phyloP scores from a whole-genome alignment of 192 early-diverging fungal species.

The Podila minutissima region DNA sequence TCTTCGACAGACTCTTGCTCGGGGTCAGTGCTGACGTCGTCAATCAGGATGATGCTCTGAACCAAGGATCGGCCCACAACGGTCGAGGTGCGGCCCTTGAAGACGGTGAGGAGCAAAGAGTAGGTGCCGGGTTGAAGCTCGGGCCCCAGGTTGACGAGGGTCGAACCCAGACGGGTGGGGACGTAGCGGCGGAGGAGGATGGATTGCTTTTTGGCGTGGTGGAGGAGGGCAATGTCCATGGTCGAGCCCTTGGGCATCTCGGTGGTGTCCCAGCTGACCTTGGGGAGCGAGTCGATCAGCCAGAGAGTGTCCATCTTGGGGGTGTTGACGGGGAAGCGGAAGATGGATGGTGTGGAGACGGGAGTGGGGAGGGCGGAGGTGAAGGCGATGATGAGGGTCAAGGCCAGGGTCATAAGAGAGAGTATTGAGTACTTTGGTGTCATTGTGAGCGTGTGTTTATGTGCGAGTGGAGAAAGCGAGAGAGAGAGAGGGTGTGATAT shows the following conservation, averaged over 20 bases:
- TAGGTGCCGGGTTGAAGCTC: conserved; percentile 32
- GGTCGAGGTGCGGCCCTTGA: conserved; percentile 43
- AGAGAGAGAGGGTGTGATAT: not conserved
- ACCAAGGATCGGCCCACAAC: conserved; percentile 35
- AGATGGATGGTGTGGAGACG: not conserved
- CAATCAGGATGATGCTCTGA: conserved; percentile 31
- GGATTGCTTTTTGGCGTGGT: conserved; percentile 29
- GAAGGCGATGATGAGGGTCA: conserved; percentile 15
- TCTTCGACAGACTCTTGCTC: conserved; percentile 18
- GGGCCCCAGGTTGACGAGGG: conserved; percentile 27
- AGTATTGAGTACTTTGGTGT: conserved; percentile 17
- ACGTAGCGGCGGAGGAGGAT: conserved; percentile 47
- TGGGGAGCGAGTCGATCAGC: conserved; percentile 37
- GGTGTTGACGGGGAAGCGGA: conserved; percentile 28
- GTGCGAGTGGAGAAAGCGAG: not conserved
- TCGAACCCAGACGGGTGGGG: conserved; percentile 23
- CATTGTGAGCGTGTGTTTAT: conserved; percentile 8
- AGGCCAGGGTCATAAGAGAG: conserved; percentile 1
- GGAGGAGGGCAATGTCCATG: conserved; percentile 40
- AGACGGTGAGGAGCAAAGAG: conserved; percentile 40
- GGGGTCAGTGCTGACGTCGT: conserved; percentile 19
- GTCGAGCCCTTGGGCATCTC: conserved; percentile 30
- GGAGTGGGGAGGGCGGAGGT: conserved; percentile 22
- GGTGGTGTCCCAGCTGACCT: conserved; percentile 23
- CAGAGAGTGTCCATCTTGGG: conserved; percentile 34